Evolutionary conservation across 345 rosid genomes (phyloP).

Genomic region (Bruguiera sexangula): DNA sequence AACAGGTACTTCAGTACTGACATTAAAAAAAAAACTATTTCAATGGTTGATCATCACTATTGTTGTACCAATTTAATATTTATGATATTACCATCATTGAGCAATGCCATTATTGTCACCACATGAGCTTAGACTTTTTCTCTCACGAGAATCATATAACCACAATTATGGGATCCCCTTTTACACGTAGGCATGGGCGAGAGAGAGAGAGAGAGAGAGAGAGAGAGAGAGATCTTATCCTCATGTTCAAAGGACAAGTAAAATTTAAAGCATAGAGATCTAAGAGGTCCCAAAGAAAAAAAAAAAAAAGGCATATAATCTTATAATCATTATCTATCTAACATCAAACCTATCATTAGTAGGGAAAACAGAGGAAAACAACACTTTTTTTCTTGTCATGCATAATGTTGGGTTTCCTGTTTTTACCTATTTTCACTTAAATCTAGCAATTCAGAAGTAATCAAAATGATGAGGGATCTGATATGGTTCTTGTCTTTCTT

Average conservation of each 20-base stretch:
- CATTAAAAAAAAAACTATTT: background rate
- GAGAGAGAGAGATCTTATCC: background rate
- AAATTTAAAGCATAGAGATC: background rate
- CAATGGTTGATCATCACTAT: background rate
- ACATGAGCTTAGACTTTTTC: slow-evolving; percentile 41
- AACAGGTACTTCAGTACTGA: too few relatives aligned
- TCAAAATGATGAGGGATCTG: slow-evolving; percentile 77
- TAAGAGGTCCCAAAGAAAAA: background rate
- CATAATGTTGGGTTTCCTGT: slow-evolving; percentile 10
- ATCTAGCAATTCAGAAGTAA: slow-evolving; percentile 48
- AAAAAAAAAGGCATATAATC: background rate
- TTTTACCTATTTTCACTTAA: slow-evolving; percentile 26
- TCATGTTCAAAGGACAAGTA: background rate
- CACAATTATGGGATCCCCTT: slow-evolving; percentile 43
- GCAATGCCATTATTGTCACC: slow-evolving; percentile 51
- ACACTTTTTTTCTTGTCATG: slow-evolving; percentile 7
- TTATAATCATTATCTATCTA: slow-evolving; percentile 8
- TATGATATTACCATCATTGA: slow-evolving; percentile 37
- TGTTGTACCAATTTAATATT: background rate
- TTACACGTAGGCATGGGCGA: slow-evolving; percentile 26
- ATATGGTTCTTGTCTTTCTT: slow-evolving; percentile 72
- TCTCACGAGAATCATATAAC: slow-evolving; percentile 43
- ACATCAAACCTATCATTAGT: slow-evolving; percentile 6
- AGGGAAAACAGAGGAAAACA: slow-evolving; percentile 23
- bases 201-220: too few relatives aligned